Evolutionary conservation across 75 land plant genomes (phyloP).

Genomic region (Picea sitchensis): DNA sequence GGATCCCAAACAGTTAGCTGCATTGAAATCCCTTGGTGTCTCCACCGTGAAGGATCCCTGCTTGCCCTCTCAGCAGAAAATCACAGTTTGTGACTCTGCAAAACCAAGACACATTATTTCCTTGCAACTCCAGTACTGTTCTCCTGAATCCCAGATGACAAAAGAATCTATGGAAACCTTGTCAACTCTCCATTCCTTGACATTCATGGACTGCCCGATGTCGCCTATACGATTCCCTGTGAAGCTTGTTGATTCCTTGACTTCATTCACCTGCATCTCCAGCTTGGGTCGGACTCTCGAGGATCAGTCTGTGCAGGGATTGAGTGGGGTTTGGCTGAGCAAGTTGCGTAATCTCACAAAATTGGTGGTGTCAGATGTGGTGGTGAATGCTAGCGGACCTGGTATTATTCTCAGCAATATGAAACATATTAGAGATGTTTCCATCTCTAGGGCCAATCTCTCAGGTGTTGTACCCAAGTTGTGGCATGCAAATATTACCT

Average conservation of each 20-base stretch:
- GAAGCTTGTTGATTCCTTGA: conserved; percentile 43
- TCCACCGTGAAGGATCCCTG: conserved; percentile 45
- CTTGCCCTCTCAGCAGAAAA: conserved; percentile 16
- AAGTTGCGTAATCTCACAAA: conserved; percentile 60
- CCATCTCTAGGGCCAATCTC: conserved; percentile 58
- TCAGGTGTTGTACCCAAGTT: conserved; percentile 55
- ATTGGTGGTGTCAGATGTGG: conserved; percentile 50
- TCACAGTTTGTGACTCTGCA: conserved; percentile 54
- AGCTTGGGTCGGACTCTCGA: conserved; percentile 39
- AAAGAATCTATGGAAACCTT: conserved; percentile 54
- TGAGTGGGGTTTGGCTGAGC: conserved; percentile 63
- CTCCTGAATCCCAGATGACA: conserved; percentile 49
- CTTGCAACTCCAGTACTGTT: conserved; percentile 72
- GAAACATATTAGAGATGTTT: conserved; percentile 40
- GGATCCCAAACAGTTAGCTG: conserved; percentile 57
- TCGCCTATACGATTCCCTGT: conserved; percentile 38
- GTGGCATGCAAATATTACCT: conserved; percentile 50
- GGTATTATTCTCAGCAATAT: conserved; percentile 47
- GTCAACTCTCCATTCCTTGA: conserved; percentile 47
- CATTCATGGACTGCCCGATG: conserved; percentile 59
- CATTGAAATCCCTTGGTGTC: conserved; percentile 49
- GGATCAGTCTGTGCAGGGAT: conserved; percentile 10
- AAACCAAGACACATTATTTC: conserved; percentile 62
- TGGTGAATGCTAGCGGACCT: conserved; percentile 40
- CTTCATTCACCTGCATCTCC: conserved; percentile 40